phyloP scores from a whole-genome alignment of 2,329 filamentous ascomycete species.

The Diaporthe humulicola region DNA sequence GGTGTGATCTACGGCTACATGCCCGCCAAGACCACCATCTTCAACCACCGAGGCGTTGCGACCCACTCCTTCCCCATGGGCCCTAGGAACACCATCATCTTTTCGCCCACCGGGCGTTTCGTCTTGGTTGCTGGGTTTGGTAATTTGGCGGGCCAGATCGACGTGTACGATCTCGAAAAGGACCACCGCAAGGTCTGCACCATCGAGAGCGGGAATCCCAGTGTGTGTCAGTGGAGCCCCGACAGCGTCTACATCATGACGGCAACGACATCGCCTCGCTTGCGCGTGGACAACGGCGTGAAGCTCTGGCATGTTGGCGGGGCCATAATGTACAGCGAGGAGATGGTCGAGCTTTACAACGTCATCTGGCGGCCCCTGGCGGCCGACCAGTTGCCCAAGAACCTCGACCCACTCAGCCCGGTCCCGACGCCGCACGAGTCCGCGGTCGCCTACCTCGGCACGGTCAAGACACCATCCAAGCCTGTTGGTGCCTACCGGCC shows the following conservation, averaged over 20 bases:
- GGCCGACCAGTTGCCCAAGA: constrained; percentile 66
- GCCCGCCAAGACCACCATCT: constrained; percentile 99
- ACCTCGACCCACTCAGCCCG: constrained; percentile 78
- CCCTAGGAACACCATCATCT: constrained; percentile 94
- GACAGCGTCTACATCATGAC: constrained; percentile 97
- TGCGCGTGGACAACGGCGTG: constrained; percentile 96
- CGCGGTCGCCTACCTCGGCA: constrained; percentile 84
- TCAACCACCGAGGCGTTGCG: constrained; percentile 87
- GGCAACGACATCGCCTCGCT: constrained; percentile 94
- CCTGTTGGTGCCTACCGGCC: constrained; percentile 97
- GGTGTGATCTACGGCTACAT: constrained; percentile 98
- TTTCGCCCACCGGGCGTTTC: constrained; percentile 94
- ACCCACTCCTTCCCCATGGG: constrained; percentile 88
- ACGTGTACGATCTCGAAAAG: constrained; percentile 96
- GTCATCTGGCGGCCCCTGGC: constrained; percentile 88
- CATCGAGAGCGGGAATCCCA: constrained; percentile 95
- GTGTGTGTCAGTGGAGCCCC: constrained; percentile 96
- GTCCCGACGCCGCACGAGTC: constrained; percentile 86
- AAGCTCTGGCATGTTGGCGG: constrained; percentile 95
- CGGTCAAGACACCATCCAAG: constrained; percentile 94
- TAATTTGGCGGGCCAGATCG: constrained; percentile 96
- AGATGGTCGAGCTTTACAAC: constrained; percentile 94
- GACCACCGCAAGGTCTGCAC: constrained; percentile 93
- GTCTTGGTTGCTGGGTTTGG: constrained; percentile 96
- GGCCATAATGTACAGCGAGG: constrained; percentile 92